A percentile compares a stretch with the other conserved stretches of the same genome.
Evolutionary conservation across 805 yeast genomes (phyloP).

Genomic region (Metschnikowia borealis): DNA sequence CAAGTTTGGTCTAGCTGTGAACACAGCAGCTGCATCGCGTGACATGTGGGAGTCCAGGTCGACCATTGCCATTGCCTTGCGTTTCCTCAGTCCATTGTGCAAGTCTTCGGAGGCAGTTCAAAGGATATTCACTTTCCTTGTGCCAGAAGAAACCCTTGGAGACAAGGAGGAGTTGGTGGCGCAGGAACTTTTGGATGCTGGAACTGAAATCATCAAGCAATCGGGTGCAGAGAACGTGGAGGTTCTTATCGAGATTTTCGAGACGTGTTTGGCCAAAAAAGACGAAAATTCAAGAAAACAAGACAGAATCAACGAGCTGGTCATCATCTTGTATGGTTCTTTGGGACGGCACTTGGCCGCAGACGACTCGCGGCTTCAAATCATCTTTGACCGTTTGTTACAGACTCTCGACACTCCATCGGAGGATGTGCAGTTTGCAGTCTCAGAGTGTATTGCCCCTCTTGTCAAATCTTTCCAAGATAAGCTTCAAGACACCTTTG

Average conservation of each 20-base stretch:
- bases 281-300: conserved; percentile 46
- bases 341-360: conserved; percentile 77
- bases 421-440: conserved; percentile 84
- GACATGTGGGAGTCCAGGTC: conserved; percentile 86
- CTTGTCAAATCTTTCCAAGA: conserved; percentile 57
- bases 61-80: conserved; percentile 70
- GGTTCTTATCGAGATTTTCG: conserved; percentile 75
- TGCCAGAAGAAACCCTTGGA: conserved; percentile 62
- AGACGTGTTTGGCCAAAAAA: conserved; percentile 52
- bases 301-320: conserved; percentile 69
- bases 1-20: conserved; percentile 72
- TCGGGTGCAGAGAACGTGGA: conserved; percentile 72
- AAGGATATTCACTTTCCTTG: conserved; percentile 57
- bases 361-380: conserved; percentile 60
- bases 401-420: conserved; percentile 81
- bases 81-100: conserved; percentile 50
- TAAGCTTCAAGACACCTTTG: conserved; percentile 52
- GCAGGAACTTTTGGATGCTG: conserved; percentile 86
- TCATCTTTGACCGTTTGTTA: conserved; percentile 65
- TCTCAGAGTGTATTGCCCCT: conserved; percentile 82
- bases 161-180: conserved; percentile 72
- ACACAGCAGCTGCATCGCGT: conserved; percentile 53
- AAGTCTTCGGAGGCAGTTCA: conserved; percentile 39
- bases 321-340: conserved; percentile 85
- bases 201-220: conserved; percentile 60